Conservation (phyloP, 2,329 filamentous ascomycete species). For the Verruconis gallopava region DNA sequence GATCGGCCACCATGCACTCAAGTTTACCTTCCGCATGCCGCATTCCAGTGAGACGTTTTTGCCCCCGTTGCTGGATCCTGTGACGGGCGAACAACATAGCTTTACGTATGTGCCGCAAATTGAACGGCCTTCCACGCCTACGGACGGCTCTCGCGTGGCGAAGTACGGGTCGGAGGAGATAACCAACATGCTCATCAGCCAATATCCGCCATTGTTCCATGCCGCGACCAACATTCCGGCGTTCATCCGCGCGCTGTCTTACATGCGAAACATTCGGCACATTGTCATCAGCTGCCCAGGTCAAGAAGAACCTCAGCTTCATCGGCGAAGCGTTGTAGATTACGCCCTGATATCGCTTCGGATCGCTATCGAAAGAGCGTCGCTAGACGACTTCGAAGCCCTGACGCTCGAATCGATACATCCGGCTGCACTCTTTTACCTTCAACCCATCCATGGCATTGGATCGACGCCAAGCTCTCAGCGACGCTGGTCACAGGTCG, state of each 20-base stretch:
- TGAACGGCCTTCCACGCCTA: slow-evolving; percentile 38
- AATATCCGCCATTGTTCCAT: slow-evolving; percentile 82
- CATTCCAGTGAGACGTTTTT: slow-evolving; percentile 70
- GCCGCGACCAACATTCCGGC: slow-evolving; percentile 77
- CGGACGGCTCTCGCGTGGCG: slow-evolving; percentile 43
- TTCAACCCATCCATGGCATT: slow-evolving; percentile 61
- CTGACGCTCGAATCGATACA: slow-evolving; percentile 65
- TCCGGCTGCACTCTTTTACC: slow-evolving; percentile 60
- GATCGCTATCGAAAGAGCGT: slow-evolving; percentile 65
- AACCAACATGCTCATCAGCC: slow-evolving; percentile 68
- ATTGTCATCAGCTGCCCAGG: slow-evolving; percentile 65
- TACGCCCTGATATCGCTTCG: slow-evolving; percentile 80
- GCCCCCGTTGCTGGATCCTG: slow-evolving; percentile 68
- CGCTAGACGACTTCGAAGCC: slow-evolving; percentile 51
- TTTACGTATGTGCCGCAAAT: slow-evolving; percentile 73
- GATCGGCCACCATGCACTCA: slow-evolving; percentile 67
- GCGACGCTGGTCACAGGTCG: slow-evolving; percentile 66
- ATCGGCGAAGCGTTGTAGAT: slow-evolving; percentile 67
- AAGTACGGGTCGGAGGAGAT: slow-evolving; percentile 73
- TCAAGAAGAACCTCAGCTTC: slow-evolving; percentile 54
- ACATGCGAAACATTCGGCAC: slow-evolving; percentile 57
- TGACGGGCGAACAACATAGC: slow-evolving; percentile 61
- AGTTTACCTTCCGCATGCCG: slow-evolving; percentile 63
- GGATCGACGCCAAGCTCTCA: slow-evolving; percentile 60
- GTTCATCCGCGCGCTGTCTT: slow-evolving; percentile 62